These are phyloP conservation scores for Aspergillus ustus DNA, from an alignment of 2,329 filamentous ascomycete genomes.

Conservation along the genomic window DNA sequence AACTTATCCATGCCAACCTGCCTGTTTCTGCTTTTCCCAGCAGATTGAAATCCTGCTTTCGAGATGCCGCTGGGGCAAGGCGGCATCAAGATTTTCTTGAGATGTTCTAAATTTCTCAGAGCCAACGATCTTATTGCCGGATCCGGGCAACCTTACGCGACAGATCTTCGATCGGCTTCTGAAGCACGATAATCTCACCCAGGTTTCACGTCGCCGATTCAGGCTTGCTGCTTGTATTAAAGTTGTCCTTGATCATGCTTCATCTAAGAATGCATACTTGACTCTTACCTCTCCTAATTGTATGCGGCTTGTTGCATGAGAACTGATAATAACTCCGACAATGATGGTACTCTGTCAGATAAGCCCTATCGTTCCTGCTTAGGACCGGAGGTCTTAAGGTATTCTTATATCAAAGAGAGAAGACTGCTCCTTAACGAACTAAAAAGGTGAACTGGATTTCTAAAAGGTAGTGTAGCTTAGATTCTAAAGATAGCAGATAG, in stretches of 20 bases:
- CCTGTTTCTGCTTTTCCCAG: no score
- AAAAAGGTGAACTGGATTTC: no score
- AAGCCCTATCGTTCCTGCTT: no score
- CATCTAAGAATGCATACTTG: slow-evolving; percentile 16
- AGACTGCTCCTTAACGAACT: no score
- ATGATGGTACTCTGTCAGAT: slow-evolving; percentile 17
- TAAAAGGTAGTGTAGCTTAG: no score
- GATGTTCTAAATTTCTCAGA: not conserved
- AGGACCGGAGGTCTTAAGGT: no score
- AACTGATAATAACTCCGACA: slow-evolving; percentile 1
- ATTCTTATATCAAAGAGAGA: no score
- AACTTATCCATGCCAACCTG: no score
- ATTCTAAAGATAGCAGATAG: no score
- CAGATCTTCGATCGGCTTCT: slow-evolving; percentile 4
- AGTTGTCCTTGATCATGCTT: slow-evolving; percentile 20
- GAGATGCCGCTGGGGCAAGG: no score
- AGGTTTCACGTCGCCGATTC: slow-evolving; percentile 15
- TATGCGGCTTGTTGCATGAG: slow-evolving; percentile 9
- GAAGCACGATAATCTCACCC: slow-evolving; percentile 17
- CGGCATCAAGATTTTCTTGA: not conserved
- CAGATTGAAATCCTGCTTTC: no score
- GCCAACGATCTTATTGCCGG: not conserved
- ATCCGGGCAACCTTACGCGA: not conserved
- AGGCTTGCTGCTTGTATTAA: slow-evolving; percentile 23
- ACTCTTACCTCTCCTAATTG: slow-evolving; percentile 22